Base-by-base conservation (phyloP, 176 grass and related monocot species). In the Oryza punctata region DNA sequence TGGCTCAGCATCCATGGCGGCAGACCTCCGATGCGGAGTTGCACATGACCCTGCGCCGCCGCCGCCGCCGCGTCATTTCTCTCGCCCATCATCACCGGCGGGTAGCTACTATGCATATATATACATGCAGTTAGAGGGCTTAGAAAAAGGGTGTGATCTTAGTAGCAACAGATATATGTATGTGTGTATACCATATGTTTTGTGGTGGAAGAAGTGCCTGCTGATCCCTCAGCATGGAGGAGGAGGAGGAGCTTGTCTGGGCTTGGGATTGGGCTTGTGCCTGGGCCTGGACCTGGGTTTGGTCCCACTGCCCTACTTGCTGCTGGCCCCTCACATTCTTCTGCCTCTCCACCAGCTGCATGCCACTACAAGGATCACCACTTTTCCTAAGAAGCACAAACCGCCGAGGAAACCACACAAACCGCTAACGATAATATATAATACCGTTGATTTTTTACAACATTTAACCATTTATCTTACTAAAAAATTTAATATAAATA, bases 1-100 rank as follows among this genome's bases (percentile, higher is more conserved):
- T 90, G 84, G 79, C 88, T 86, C 79, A 90, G 75, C 88, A 90
- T 90, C 88, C 88, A 90, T 75, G 88, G 84, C 2, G 74, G 88
- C 61, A 90, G 74, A 12, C 68, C 47, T 38, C 74, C 67, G 12
- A 86, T 38, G 47, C 88, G 79, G 72, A 79, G 80, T 29, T 78
- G 78, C 38, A 44, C 21, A 26, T 86, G 87, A 2, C 19, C 43
- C 28, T 76, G 78, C 25, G 10, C 82, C 1, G 13, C 67, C 35
- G 23, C 65, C 1, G 64, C 46, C 0, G 19, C 49, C 32, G 69
- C 82, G 7, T 85, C 73, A 1, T 47, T 26, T 50, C 82, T 85
- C 65, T 81, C 88, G 3, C 61, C 84, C 46, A 86, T 74, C 1
- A 68, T 90, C 78, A 82, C 18, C 1, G 74, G 79, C 3, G 61